Evolutionary conservation across 164 flowering plant species (phyloP).

Genomic region (Aristolochia contorta): DNA sequence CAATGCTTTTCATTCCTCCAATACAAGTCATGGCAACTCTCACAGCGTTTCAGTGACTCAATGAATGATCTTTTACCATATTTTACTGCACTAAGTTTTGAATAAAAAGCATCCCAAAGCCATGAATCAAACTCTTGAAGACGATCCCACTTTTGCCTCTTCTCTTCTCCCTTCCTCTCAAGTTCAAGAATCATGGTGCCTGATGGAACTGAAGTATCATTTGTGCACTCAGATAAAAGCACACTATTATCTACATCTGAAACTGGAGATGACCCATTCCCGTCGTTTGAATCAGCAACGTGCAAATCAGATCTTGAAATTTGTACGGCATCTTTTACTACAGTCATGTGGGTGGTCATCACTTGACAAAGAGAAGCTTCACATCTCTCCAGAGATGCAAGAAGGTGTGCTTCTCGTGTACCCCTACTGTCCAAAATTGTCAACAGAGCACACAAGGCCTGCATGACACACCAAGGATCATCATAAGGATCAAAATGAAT

Average conservation of each 20-base stretch:
- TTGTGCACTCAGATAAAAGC: constrained; percentile 16
- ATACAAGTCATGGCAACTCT: constrained; percentile 78
- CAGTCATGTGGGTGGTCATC: constrained; percentile 34
- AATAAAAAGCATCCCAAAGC: constrained; percentile 78
- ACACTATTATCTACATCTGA: constrained; percentile 74
- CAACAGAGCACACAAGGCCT: constrained; percentile 62
- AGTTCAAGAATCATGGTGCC: constrained; percentile 34
- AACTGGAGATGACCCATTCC: constrained; percentile 70
- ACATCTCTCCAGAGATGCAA: constrained; percentile 54
- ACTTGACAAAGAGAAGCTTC: constrained; percentile 43
- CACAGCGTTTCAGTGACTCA: constrained; percentile 76
- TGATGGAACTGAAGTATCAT: constrained; percentile 26
- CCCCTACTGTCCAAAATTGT: constrained; percentile 71
- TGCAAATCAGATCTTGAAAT: constrained; percentile 29
- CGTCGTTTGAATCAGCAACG: constrained; percentile 32
- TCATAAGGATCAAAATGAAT: too few relatives aligned
- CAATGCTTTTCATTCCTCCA: constrained; percentile 99
- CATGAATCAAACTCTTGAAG: constrained; percentile 70
- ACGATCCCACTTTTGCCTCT: constrained; percentile 38
- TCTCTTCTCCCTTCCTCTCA: constrained; percentile 44
- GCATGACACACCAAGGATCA: constrained; percentile 16
- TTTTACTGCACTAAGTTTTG: constrained; percentile 58
- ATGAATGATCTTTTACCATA: constrained; percentile 49
- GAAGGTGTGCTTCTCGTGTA: constrained; percentile 61
- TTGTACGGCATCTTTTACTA: constrained; percentile 17